Evolutionary conservation across 208 protist genomes (phyloP), one percentile per base, ranked within the genome.

Genomic region (Leishmania braziliensis): DNA sequence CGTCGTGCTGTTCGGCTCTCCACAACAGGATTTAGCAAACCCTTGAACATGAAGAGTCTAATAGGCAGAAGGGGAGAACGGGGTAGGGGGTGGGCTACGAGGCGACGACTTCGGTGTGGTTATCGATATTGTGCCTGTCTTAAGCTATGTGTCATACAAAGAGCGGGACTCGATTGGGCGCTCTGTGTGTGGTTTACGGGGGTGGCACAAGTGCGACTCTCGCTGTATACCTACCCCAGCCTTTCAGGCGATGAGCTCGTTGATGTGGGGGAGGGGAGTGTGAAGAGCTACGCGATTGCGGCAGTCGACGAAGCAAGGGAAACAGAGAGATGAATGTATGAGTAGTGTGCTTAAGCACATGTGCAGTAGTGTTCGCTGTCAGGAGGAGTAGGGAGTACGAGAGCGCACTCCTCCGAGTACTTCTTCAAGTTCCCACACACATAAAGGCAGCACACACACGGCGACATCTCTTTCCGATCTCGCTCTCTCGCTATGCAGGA

Each of bases 11-110:
- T 66, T n/a, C 80, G 60, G 3, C 74, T 36, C 8, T 50, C 65
- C 6, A 58, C 39, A 51, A 29, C 63, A 58, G 63, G 29, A 18
- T 56, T 54, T 3, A 79, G 63, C 8, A 78, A 9, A 4, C 80
- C 80, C 48, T 83, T 83, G 74, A 83, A 83, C 80, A 83, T 80
- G 29, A 0, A 72, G 46, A 5, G 36, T 5, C 68, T 72, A 33
- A 20, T 60, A 26, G 26, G 71, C 3, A 46, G 71, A 12, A 60
- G 50, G 50, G 26, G 71, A 33, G 71, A 1, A 26, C 20, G 65
- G 46, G 46, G 65, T 26, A 26, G 20, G 0, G 71, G 60, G 71
- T 12, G n/a, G 46, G 2, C 53, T 23, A 1, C 5, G 10, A 36
- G 50, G 29, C 48, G n/a, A 43, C 48, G 51, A 12, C 33, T 20